Base-by-base conservation (phyloP, 345 rosid species). In the Combretum micranthum region DNA sequence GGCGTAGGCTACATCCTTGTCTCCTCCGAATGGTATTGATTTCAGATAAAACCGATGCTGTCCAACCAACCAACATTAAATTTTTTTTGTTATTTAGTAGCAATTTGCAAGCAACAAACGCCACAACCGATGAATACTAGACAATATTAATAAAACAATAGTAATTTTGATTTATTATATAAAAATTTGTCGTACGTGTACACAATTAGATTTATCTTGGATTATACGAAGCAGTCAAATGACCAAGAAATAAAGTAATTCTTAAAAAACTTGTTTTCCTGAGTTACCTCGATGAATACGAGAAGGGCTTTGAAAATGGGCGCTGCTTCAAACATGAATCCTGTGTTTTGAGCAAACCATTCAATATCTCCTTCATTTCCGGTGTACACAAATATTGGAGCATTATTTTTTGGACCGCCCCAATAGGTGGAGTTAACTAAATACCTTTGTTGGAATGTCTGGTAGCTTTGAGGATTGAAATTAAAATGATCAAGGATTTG, bases 1-100 rank as follows among this genome's bases (percentile, higher is more conserved):
- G 46, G 64, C 60, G 13, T 80, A 70, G 13, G 85, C 87, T n/a
- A 74, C 62, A 0, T 68, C 66, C 57, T 69, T 66, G 55, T 74
- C 47, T 0, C 85, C 85, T 11, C 85, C 87, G 54, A 65, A 80
- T 0, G 85, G 85, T 2, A 85, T 70, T 1, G 91, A 82, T 56
- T 82, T 72, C 2, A 85, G 87, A 39, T 82, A 85, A 49, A 61
- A 77, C 50, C 87, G 68, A 69, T 82, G 91, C 87, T 84, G 87
- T 73, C 65, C 84, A 17, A 74, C 69, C 8, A 82, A 55, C n/a
- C n/a, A n/a, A n/a, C n/a, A n/a, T n/a, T n/a, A n/a, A n/a, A n/a
- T n/a, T n/a, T n/a, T n/a, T n/a, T n/a, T n/a, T n/a, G n/a, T n/a
- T n/a, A n/a, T n/a, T n/a, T n/a, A n/a, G n/a, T n/a, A n/a, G n/a